Evolutionary conservation across 2,329 filamentous ascomycete genomes (phyloP).

Genomic region (Nemania serpens): DNA sequence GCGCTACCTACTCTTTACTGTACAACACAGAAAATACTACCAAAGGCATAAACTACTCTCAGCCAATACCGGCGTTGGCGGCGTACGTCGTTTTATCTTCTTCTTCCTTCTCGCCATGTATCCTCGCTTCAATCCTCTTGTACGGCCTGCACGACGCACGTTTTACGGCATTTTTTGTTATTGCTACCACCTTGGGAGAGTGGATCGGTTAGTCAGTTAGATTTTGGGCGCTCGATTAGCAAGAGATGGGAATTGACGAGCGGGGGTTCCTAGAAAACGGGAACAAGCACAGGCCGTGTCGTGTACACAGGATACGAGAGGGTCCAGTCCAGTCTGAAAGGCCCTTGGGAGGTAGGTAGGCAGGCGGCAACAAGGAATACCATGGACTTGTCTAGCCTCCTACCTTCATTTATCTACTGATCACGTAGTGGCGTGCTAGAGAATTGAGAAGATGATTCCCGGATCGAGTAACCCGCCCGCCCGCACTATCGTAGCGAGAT

Average conservation of each 20-base stretch:
- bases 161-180: background rate
- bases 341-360: too few relatives aligned
- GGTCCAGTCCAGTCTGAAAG: too few relatives aligned
- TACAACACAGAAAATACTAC: constrained; percentile 21
- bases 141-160: too few relatives aligned
- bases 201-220: background rate
- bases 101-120: constrained; percentile 8
- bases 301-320: background rate
- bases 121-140: background rate
- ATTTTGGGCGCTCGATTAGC: constrained; percentile 2
- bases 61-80: constrained; percentile 21
- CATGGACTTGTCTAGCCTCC: too few relatives aligned
- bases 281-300: background rate
- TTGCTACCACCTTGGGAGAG: background rate
- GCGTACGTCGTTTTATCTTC: constrained; percentile 7
- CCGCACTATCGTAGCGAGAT: too few relatives aligned
- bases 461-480: too few relatives aligned
- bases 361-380: too few relatives aligned
- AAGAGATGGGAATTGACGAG: background rate
- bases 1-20: constrained; percentile 5
- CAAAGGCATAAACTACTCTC: constrained; percentile 1
- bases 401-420: too few relatives aligned
- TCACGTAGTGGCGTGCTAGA: too few relatives aligned
- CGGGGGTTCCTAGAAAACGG: background rate
- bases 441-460: too few relatives aligned